Conservation (phyloP, 352 stramenopile genomes). For the Lagenidium sp. region DNA sequence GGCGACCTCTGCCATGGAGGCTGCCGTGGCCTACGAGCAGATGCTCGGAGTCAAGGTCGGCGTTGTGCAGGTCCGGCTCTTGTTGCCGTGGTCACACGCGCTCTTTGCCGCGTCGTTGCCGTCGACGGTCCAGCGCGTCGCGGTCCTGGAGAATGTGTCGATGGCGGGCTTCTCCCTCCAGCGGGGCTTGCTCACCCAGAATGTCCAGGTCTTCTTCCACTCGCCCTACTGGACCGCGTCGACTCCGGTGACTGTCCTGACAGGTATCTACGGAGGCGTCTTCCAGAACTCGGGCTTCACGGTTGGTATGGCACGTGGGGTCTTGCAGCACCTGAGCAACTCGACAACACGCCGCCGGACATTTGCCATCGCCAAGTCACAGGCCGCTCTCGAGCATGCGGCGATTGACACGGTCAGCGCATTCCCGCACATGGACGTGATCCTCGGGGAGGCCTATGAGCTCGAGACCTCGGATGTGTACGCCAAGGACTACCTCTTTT, state of each 20-base stretch:
- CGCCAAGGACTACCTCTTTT: constrained; percentile 89
- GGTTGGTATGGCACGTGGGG: constrained; percentile 50
- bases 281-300: constrained; percentile 61
- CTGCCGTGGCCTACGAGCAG: constrained; percentile 64
- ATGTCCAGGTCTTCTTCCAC: constrained; percentile 70
- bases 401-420: constrained; percentile 21
- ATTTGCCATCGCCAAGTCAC: constrained; percentile 80
- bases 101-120: constrained; percentile 64
- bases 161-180: constrained; percentile 54
- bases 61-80: constrained; percentile 59
- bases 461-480: constrained; percentile 30
- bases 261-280: constrained; percentile 57
- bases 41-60: constrained; percentile 69
- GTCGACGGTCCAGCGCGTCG: constrained; percentile 37
- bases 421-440: constrained; percentile 50
- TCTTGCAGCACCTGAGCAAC: constrained; percentile 43
- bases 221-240: constrained; percentile 28
- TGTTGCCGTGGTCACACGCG: constrained; percentile 64
- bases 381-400: constrained; percentile 46
- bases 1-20: constrained; percentile 36
- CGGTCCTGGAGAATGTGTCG: constrained; percentile 68
- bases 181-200: constrained; percentile 51
- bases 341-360: constrained; percentile 34
- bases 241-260: constrained; percentile 31
- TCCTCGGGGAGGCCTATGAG: constrained; percentile 38